Base-by-base conservation (phyloP, 192 early-diverging fungal species). In the Physocladia obscura region DNA sequence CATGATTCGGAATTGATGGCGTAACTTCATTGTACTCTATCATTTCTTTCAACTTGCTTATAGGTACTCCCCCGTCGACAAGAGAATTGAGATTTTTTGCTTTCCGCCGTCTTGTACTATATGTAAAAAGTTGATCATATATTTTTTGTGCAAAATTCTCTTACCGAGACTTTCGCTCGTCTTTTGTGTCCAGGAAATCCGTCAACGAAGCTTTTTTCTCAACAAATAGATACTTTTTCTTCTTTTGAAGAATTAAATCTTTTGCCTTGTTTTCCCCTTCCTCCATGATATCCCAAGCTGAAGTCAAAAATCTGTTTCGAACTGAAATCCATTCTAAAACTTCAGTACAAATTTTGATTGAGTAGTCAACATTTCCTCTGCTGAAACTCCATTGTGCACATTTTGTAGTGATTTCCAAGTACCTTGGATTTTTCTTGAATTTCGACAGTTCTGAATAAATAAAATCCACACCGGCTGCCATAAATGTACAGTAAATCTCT, bases 341-440 rank as follows among this genome's bases (percentile, higher is more conserved):
- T 27, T 84, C 82, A 6, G 54, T 6, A 36, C 69, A 69, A 19
- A 76, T 67, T 21, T 73, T 51, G 2, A 74, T 39, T 3, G 72
- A 71, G 2, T 38, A 34, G 8, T 84, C 82, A 37, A 51, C 35
- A 1, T 54, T 50, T 15, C 62, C 54, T 19, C 49, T 64, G n/a
- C 24, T 59, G 1, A 78, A 31, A 44, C 62, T 72, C 82, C 79
- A 81, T 21, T 47, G 60, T 38, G 70, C 67, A 35, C 68, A 65
- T 2, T 59, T 35, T 0, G 63, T 31, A 49, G 77, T 44, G 13
- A 84, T 30, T 69, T 84, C 82, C 29, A 84, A 47, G 49, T 79
- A 84, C 30, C 82, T 59, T 32, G 82, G 82, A 55, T 80, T 79
- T 57, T 84, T 84, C 24, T 70, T 50, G 60, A 78, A 84, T 29